These are phyloP conservation scores for Saturnispora gosingensis DNA, from an alignment of 805 yeast species.

Conservation along the genomic window DNA sequence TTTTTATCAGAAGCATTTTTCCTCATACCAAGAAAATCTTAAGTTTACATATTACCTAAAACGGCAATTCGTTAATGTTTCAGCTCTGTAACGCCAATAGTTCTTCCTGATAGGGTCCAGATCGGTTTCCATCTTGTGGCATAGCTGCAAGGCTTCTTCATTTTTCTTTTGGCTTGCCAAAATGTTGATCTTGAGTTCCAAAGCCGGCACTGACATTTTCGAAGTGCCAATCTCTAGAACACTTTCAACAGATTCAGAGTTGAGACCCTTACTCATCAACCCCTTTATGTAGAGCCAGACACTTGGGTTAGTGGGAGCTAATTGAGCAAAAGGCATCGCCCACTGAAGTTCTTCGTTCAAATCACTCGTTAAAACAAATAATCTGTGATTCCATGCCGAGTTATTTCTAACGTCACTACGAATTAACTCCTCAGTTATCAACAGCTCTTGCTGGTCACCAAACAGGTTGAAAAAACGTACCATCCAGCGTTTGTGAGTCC, in stretches of 20 bases:
- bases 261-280: neutral
- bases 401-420: slow-evolving; percentile 70
- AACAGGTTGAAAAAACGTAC: slow-evolving; percentile 46
- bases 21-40: neutral
- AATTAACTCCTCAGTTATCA: slow-evolving; percentile 40
- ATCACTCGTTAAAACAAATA: slow-evolving; percentile 36
- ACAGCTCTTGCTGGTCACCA: slow-evolving; percentile 37
- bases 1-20: neutral
- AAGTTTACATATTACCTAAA: slow-evolving; percentile 8
- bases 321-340: neutral
- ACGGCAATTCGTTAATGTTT: neutral
- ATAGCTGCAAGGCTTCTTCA: slow-evolving; percentile 34
- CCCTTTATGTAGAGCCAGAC: slow-evolving; percentile 69
- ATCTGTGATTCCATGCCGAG: slow-evolving; percentile 89
- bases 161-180: slow-evolving; percentile 26
- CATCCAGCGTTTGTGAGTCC: slow-evolving; percentile 89
- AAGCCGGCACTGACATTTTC: slow-evolving; percentile 46
- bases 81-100: slow-evolving; percentile 23
- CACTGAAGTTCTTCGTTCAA: slow-evolving; percentile 5
- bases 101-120: slow-evolving; percentile 25
- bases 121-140: slow-evolving; percentile 38
- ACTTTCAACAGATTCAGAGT: neutral
- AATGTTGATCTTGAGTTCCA: slow-evolving; percentile 52
- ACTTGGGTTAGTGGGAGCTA: slow-evolving; percentile 74
- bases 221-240: neutral